Evolutionary conservation across 140 eudicot genomes (phyloP).

Genomic region (Anethum foeniculum): DNA sequence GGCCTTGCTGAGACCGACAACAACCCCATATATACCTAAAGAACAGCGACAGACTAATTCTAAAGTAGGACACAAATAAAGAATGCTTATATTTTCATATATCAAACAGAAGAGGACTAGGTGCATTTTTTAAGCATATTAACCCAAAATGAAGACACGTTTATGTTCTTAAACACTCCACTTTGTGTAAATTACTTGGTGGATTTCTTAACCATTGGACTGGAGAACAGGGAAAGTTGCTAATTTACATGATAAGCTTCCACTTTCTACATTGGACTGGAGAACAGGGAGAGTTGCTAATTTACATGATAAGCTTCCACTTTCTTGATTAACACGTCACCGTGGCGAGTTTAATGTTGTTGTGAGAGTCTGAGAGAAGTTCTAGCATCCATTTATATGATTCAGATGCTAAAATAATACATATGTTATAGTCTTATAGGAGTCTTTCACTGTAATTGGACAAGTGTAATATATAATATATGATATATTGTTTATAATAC

Average conservation of each 20-base stretch:
- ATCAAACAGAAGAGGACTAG: not conserved
- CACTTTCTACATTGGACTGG: not conserved
- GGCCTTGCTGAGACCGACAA: not conserved
- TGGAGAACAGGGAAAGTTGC: not conserved
- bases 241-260: not conserved
- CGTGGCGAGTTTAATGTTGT: not conserved
- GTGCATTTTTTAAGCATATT: not conserved
- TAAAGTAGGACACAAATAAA: too few species aligned
- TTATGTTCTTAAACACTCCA: not conserved
- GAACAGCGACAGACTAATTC: not conserved
- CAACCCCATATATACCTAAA: too few species aligned
- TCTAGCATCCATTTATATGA: not conserved
- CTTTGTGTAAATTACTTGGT: not conserved
- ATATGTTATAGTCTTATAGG: too few species aligned
- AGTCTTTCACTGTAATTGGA: not conserved
- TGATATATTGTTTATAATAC: too few species aligned
- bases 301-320: not conserved
- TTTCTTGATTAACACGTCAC: not conserved
- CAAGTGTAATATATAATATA: not conserved
- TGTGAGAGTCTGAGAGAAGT: too few species aligned
- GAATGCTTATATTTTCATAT: not conserved
- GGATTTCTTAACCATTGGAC: not conserved
- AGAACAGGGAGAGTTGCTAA: not conserved
- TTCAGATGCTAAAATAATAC: too few species aligned
- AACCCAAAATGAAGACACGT: not conserved